Conservation (phyloP, 768 basidiomycete genomes). For the Fomitopsis serialis region DNA sequence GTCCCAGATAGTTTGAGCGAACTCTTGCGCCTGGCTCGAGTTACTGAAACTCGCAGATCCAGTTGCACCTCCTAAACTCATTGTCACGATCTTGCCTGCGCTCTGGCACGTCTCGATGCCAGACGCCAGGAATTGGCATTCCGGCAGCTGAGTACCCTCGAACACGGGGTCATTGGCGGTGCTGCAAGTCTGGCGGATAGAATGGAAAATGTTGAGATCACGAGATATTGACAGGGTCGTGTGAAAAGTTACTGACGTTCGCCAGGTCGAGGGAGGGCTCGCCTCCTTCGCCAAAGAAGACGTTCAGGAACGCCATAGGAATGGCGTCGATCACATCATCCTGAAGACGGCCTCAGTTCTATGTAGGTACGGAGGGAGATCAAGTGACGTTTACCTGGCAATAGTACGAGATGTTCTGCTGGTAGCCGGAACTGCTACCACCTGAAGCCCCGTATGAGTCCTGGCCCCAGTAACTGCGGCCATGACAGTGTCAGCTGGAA, state of each 20-base stretch:
- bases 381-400: slow-evolving; percentile 36
- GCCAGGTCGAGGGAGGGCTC: slow-evolving; percentile 56
- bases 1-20: slow-evolving; percentile 69
- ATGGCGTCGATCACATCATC: slow-evolving; percentile 54
- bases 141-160: slow-evolving; percentile 53
- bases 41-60: slow-evolving; percentile 57
- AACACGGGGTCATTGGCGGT: slow-evolving; percentile 49
- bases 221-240: too few species aligned
- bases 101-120: slow-evolving; percentile 62
- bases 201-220: too few species aligned
- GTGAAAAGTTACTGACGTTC: slow-evolving; percentile 48
- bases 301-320: slow-evolving; percentile 56
- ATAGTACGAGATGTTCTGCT: slow-evolving; percentile 44
- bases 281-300: slow-evolving; percentile 54
- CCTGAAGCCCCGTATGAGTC: slow-evolving; percentile 54
- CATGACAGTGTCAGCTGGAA: not conserved
- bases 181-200: slow-evolving; percentile 55
- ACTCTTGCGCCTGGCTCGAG: slow-evolving; percentile 49
- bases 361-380: not conserved
- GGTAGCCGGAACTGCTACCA: slow-evolving; percentile 38
- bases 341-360: slow-evolving; percentile 18
- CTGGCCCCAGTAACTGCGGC: slow-evolving; percentile 47
- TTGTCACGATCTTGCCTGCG: slow-evolving; percentile 33
- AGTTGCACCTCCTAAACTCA: slow-evolving; percentile 39
- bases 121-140: slow-evolving; percentile 54